phyloP scores from a whole-genome alignment of 352 stramenopile genomes.

The Pythium myriotylum region DNA sequence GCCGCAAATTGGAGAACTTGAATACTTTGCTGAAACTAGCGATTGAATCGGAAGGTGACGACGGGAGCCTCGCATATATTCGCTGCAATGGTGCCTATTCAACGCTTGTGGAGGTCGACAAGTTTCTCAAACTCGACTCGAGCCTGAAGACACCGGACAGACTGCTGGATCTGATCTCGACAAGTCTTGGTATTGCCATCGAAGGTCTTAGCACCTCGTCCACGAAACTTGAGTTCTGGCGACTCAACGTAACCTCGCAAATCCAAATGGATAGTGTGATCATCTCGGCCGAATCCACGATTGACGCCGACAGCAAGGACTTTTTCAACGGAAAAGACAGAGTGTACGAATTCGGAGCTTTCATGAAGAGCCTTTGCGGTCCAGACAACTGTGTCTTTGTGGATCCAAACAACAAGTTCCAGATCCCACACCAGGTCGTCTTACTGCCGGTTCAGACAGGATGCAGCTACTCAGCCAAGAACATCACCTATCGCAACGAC shows the following conservation, averaged over 20 bases:
- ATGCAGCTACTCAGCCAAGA: conserved; percentile 31
- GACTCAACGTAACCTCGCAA: conserved; percentile 15
- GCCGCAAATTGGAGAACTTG: too few relatives aligned
- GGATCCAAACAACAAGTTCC: conserved; percentile 27
- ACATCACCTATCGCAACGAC: conserved; percentile 41
- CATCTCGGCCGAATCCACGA: conserved; percentile 3
- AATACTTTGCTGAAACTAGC: too few relatives aligned
- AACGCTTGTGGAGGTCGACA: conserved; percentile 10
- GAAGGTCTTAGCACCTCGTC: background rate
- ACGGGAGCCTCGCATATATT: too few relatives aligned
- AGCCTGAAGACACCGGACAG: background rate
- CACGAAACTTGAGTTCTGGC: background rate
- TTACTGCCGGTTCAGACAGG: conserved; percentile 37
- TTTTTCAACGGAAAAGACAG: background rate
- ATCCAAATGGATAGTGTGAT: conserved; percentile 18
- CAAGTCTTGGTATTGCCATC: background rate
- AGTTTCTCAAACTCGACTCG: background rate
- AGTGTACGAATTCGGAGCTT: conserved; percentile 23
- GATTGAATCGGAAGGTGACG: too few relatives aligned
- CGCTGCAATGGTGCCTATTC: too few relatives aligned
- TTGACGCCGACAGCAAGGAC: background rate
- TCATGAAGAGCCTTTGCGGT: conserved; percentile 34
- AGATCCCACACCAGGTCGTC: conserved; percentile 39
- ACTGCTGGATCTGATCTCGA: conserved; percentile 3
- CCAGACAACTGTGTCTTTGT: conserved; percentile 38